These are phyloP conservation scores for Theileria annulata DNA, from an alignment of 169 alveolate genomes.

Conservation along the genomic window DNA sequence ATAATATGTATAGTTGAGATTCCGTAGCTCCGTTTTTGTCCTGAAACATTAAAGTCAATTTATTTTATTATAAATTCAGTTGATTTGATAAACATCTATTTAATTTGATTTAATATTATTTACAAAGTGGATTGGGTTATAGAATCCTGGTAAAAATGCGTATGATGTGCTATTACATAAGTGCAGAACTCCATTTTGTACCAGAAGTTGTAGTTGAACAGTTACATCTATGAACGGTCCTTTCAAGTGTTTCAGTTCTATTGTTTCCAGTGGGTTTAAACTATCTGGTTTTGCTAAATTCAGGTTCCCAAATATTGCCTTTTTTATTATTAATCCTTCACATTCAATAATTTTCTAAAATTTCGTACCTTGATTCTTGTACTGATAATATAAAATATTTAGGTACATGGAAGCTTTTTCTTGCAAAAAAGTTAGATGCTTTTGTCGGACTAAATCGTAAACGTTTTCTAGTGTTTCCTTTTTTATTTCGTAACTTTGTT, in stretches of 20 bases:
- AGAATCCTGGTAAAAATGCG: slow-evolving; percentile 66
- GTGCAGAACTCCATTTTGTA: slow-evolving; percentile 53
- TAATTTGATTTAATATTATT: not conserved
- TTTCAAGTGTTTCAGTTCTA: slow-evolving; percentile 25
- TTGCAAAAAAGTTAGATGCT: slow-evolving; percentile 28
- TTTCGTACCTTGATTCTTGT: slow-evolving; percentile 27
- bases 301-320: slow-evolving; percentile 66
- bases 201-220: slow-evolving; percentile 57
- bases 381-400: slow-evolving; percentile 30
- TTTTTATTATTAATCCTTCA: slow-evolving; percentile 58
- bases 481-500: not conserved
- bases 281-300: slow-evolving; percentile 40
- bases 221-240: slow-evolving; percentile 69
- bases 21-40: slow-evolving; percentile 17
- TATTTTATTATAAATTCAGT: not conserved
- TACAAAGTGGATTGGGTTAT: slow-evolving; percentile 59
- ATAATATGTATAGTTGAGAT: slow-evolving; percentile 58
- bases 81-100: not conserved
- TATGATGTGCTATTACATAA: slow-evolving; percentile 41
- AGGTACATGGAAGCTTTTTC: slow-evolving; percentile 36
- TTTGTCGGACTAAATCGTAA: slow-evolving; percentile 30
- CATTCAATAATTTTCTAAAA: not conserved
- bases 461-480: slow-evolving; percentile 3
- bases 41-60: not conserved
- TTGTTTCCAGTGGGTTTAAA: slow-evolving; percentile 46